A percentile compares a stretch with the other conserved stretches of the same genome.
These are phyloP conservation scores for Penicillium cinerascens DNA, from an alignment of 495 filamentous ascomycete genomes.

Conservation along the genomic window DNA sequence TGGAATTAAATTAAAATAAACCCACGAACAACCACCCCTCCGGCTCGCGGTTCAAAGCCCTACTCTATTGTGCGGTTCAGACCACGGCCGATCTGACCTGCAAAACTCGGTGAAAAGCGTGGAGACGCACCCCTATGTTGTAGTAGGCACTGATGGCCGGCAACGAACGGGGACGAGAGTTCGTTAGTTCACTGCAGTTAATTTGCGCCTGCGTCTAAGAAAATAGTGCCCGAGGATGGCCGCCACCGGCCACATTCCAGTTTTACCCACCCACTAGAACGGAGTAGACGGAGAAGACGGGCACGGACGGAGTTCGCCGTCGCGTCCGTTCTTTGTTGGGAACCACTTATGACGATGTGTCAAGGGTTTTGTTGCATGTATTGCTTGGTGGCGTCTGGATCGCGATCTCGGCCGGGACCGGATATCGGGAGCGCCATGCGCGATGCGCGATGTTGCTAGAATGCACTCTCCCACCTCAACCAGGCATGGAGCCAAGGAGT, in stretches of 20 bases:
- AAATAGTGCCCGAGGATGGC: not conserved
- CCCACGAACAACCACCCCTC: not conserved
- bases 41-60: not conserved
- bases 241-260: not conserved
- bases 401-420: constrained; percentile 3
- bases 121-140: not conserved
- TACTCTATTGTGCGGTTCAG: too few relatives aligned
- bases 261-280: not conserved
- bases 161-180: not conserved
- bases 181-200: not conserved
- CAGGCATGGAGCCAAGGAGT: too few relatives aligned
- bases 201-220: not conserved
- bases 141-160: not conserved
- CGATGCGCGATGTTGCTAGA: not conserved
- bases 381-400: not conserved
- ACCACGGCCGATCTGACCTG: not conserved
- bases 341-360: not conserved
- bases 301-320: not conserved
- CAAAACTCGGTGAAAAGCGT: not conserved
- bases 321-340: not conserved
- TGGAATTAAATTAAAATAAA: too few relatives aligned
- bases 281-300: not conserved
- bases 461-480: not conserved
- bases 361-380: not conserved
- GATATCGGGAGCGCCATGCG: constrained; percentile 10